Conservation (phyloP, 2,329 filamentous ascomycete genomes). For the Nemania sp. region DNA sequence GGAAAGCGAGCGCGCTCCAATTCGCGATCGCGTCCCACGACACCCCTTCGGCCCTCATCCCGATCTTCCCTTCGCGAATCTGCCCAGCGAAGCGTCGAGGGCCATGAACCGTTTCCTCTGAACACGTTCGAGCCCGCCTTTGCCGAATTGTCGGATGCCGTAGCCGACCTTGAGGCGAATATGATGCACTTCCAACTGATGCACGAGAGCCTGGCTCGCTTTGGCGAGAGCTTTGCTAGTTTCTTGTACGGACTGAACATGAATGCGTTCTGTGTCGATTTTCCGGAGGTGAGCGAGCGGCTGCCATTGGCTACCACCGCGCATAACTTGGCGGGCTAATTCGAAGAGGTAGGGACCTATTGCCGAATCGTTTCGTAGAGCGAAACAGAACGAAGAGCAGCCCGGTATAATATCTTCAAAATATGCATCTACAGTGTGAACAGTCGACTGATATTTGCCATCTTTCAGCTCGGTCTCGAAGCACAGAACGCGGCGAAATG, state of each 20-base stretch:
- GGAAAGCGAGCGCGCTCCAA: conserved; percentile 35
- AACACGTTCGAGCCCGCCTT: conserved; percentile 87
- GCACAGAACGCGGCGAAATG: conserved; percentile 41
- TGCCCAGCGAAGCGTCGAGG: conserved; percentile 58
- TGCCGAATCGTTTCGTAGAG: conserved; percentile 76
- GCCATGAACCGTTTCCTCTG: conserved; percentile 67
- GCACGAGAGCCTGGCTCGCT: conserved; percentile 90
- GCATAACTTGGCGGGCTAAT: background rate
- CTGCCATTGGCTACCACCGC: background rate
- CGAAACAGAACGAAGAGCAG: conserved; percentile 55
- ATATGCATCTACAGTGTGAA: background rate
- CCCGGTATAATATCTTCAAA: conserved; percentile 21
- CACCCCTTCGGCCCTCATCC: conserved; percentile 86
- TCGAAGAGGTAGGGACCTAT: conserved; percentile 67
- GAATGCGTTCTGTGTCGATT: conserved; percentile 99
- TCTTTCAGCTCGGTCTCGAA: conserved; percentile 33
- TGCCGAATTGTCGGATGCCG: conserved; percentile 87
- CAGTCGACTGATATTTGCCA: conserved; percentile 1
- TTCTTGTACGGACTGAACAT: conserved; percentile 97
- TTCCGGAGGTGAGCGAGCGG: conserved; percentile 70
- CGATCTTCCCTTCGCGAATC: conserved; percentile 85
- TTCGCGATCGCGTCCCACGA: conserved; percentile 74
- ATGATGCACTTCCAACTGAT: conserved; percentile 97
- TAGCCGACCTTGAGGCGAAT: conserved; percentile 95
- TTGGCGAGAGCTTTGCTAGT: conserved; percentile 93